These are phyloP conservation scores for Talaromyces sp. DNA, from an alignment of 2,329 filamentous ascomycete genomes.

Conservation along the genomic window DNA sequence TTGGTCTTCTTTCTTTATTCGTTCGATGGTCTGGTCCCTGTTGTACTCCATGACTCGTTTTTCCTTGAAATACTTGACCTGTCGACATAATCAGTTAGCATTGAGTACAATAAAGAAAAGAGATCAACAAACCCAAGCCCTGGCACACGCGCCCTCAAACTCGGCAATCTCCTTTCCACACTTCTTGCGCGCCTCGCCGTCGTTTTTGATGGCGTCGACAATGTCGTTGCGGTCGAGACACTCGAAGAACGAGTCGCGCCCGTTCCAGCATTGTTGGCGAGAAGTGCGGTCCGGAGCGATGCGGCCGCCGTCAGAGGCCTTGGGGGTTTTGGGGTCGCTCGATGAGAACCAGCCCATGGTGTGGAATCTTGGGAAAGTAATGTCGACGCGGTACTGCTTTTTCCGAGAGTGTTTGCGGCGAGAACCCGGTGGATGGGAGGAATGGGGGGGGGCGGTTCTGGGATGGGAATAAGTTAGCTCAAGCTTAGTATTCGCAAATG, in stretches of 20 bases:
- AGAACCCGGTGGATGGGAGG: background rate
- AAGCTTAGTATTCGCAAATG: background rate
- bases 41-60: slow-evolving; percentile 88
- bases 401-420: background rate
- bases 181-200: slow-evolving; percentile 51
- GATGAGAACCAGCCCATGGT: slow-evolving; percentile 43
- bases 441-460: background rate
- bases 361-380: background rate
- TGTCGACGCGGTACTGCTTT: no score
- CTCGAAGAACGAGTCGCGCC: slow-evolving; percentile 78
- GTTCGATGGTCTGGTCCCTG: slow-evolving; percentile 71
- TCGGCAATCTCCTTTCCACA: slow-evolving; percentile 57
- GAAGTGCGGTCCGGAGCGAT: slow-evolving; percentile 81
- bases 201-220: slow-evolving; percentile 64
- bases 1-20: slow-evolving; percentile 69
- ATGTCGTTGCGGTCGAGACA: slow-evolving; percentile 82
- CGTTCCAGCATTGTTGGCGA: slow-evolving; percentile 81
- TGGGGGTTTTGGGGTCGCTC: slow-evolving; percentile 37
- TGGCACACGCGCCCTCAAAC: slow-evolving; percentile 82
- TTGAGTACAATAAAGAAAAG: no score
- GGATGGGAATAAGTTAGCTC: background rate
- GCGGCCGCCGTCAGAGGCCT: slow-evolving; percentile 53
- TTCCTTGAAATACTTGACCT: slow-evolving; percentile 98
- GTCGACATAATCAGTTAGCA: slow-evolving; percentile 2
- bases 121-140: slow-evolving; percentile 68